phyloP scores from a whole-genome alignment of 768 basidiomycete species.

The Tylopilus subfusipes region DNA sequence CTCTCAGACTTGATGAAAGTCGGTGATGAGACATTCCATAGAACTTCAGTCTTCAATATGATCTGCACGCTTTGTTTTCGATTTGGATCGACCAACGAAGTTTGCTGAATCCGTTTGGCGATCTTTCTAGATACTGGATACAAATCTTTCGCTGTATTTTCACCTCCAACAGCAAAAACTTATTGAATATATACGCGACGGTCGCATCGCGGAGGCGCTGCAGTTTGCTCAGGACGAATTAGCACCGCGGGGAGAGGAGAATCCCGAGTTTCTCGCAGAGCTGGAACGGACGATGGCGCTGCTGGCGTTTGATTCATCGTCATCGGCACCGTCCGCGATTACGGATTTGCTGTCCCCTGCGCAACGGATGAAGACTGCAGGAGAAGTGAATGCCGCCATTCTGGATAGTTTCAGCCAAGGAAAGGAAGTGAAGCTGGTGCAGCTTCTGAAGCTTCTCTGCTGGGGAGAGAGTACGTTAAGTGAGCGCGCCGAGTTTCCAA shows the following conservation, averaged over 20 bases:
- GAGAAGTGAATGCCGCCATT: conserved; percentile 94
- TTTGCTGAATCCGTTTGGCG: conserved; percentile 17
- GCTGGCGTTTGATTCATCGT: conserved; percentile 71
- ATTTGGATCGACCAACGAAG: not conserved
- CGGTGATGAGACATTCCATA: conserved; percentile 78
- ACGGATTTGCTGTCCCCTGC: conserved; percentile 77
- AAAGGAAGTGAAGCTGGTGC: conserved; percentile 85
- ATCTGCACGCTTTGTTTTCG: conserved; percentile 32
- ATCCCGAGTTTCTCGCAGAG: conserved; percentile 87
- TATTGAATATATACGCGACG: conserved; percentile 89
- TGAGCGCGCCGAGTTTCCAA: conserved; percentile 78
- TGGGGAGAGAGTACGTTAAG: conserved; percentile 85
- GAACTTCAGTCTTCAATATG: conserved; percentile 99
- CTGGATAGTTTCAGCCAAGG: conserved; percentile 89
- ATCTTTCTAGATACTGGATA: conserved; percentile 83
- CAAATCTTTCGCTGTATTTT: conserved; percentile 90
- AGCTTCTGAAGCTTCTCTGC: conserved; percentile 73
- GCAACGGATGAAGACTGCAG: conserved; percentile 91
- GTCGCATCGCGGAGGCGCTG: conserved; percentile 74
- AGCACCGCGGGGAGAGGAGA: conserved; percentile 92
- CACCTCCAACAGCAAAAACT: conserved; percentile 93
- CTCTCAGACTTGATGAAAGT: conserved; percentile 76
- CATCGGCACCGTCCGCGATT: conserved; percentile 55
- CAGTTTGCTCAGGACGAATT: conserved; percentile 91
- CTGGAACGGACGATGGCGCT: conserved; percentile 95